Conservation (phyloP, 169 alveolate species). For the Amoebophrya sp. region DNA sequence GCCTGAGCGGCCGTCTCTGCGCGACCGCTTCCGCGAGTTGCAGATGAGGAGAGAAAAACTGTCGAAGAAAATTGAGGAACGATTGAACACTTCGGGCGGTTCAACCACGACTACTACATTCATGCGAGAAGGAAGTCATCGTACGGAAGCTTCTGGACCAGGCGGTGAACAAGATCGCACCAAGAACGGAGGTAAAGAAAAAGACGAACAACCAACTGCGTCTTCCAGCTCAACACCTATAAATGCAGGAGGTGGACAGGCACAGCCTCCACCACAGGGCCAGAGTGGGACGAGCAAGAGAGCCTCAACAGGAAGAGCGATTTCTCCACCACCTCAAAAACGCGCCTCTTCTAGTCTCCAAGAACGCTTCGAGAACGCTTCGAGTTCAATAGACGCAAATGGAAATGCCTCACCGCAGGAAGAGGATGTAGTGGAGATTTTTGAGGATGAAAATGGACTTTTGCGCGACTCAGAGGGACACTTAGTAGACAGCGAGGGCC, state of each 20-base stretch:
- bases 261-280: no score
- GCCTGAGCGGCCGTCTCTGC: not conserved
- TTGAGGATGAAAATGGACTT: not conserved
- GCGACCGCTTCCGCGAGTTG: not conserved
- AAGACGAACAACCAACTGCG: not conserved
- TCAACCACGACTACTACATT: not conserved
- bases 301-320: no score
- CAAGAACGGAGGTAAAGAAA: not conserved
- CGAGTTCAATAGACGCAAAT: no score
- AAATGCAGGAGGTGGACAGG: no score
- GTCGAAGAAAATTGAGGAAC: not conserved
- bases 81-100: not conserved
- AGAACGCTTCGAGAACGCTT: no score
- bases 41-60: not conserved
- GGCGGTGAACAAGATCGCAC: not conserved
- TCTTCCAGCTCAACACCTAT: not conserved
- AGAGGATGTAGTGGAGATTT: not conserved
- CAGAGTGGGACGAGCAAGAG: no score
- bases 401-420: not conserved
- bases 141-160: not conserved
- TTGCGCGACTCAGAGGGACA: not conserved
- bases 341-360: no score
- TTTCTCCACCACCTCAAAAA: no score
- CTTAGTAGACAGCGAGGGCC: not conserved
- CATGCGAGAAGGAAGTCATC: not conserved